A percentile compares a stretch with the other conserved stretches of the same genome.
These are phyloP conservation scores for Melampsora americana DNA, from an alignment of 1,284 basidiomycete genomes.

Conservation along the genomic window DNA sequence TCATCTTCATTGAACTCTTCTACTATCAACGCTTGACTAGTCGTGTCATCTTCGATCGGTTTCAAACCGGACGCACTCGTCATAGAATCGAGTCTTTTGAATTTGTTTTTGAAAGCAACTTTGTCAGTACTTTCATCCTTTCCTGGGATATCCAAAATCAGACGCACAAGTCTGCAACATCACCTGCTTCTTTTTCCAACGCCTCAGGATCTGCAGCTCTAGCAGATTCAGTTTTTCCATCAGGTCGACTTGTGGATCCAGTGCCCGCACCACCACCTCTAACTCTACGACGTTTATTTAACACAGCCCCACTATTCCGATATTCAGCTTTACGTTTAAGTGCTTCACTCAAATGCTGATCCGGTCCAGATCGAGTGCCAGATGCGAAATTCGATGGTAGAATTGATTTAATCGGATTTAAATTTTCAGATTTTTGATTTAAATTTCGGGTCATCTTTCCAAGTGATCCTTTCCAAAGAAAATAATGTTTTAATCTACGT, in stretches of 20 bases:
- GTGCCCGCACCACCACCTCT: slow-evolving; percentile 19
- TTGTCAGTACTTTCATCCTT: background rate
- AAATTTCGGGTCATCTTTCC: slow-evolving; percentile 48
- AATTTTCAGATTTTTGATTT: slow-evolving; percentile 2
- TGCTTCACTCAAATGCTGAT: slow-evolving; percentile 57
- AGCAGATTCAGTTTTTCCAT: slow-evolving; percentile 3
- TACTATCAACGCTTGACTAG: slow-evolving; percentile 11
- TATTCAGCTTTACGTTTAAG: slow-evolving; percentile 70
- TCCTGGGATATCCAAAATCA: background rate
- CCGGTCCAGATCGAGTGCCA: background rate
- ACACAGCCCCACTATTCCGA: slow-evolving; percentile 47
- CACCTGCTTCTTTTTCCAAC: slow-evolving; percentile 60
- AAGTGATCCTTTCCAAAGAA: slow-evolving; percentile 75
- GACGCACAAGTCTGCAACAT: slow-evolving; percentile 64
- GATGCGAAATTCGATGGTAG: background rate
- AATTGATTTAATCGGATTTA: background rate
- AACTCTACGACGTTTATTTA: slow-evolving; percentile 42
- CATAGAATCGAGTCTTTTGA: slow-evolving; percentile 38
- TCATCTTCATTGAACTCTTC: slow-evolving; percentile 54
- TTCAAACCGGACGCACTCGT: slow-evolving; percentile 15
- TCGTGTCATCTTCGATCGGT: background rate
- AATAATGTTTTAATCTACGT: slow-evolving; percentile 66
- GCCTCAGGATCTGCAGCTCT: slow-evolving; percentile 51
- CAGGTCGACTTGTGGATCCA: slow-evolving; percentile 10
- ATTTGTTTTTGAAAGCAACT: background rate